A percentile compares a stretch with the other conserved stretches of the same genome.
Evolutionary conservation across 345 rosid genomes (phyloP).

Genomic region (Hirschfeldia incana): DNA sequence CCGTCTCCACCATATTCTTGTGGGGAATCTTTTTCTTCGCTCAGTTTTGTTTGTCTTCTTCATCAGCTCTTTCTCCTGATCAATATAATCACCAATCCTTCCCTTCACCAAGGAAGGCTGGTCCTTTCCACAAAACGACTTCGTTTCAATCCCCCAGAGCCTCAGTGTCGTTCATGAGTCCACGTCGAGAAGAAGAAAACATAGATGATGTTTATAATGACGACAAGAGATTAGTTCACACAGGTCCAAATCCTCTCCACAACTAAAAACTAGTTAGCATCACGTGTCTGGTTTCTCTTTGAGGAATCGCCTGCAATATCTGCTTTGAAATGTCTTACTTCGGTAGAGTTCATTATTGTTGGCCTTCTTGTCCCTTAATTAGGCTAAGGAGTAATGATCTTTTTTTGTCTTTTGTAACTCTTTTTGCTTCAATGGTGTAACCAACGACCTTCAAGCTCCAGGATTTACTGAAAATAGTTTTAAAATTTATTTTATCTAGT

Average conservation of each 20-base stretch:
- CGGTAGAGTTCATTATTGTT: constrained; percentile 44
- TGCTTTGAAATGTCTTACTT: constrained; percentile 16
- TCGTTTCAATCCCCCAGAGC: constrained; percentile 43
- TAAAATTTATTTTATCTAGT: not conserved
- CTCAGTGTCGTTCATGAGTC: constrained; percentile 32
- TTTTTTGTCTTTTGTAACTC: constrained; percentile 44
- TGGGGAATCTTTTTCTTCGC: constrained; percentile 52
- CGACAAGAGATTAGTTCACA: constrained; percentile 77
- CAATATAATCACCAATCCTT: constrained; percentile 19
- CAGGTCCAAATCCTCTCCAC: constrained; percentile 96
- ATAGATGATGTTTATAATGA: constrained; percentile 55
- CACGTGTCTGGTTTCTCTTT: constrained; percentile 31
- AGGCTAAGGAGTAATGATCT: constrained; percentile 67
- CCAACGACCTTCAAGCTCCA: constrained; percentile 23
- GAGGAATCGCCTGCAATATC: constrained; percentile 1
- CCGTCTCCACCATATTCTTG: constrained; percentile 33
- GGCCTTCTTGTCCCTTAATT: constrained; percentile 42
- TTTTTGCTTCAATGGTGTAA: constrained; percentile 30
- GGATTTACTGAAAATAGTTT: constrained; percentile 34
- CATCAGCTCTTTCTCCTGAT: constrained; percentile 41
- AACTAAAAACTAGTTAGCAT: constrained; percentile 45
- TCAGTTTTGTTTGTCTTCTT: constrained; percentile 41
- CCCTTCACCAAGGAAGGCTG: constrained; percentile 50
- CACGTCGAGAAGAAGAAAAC: constrained; percentile 41
- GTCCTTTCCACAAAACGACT: constrained; percentile 27